These are phyloP conservation scores for Psilocybe cyanescens DNA, from an alignment of 768 basidiomycete genomes.

Conservation along the genomic window DNA sequence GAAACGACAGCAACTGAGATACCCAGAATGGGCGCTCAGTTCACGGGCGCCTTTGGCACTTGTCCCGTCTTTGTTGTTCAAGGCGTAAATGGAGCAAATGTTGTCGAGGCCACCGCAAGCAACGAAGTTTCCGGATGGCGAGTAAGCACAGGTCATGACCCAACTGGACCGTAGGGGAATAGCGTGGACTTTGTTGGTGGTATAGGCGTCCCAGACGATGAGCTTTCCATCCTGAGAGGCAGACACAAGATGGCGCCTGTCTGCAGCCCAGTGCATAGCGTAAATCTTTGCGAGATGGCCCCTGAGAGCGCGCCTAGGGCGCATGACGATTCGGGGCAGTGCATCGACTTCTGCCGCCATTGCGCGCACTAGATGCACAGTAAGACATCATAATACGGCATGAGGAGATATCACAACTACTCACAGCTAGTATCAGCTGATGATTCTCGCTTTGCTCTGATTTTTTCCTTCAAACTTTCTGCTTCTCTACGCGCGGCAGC, in stretches of 20 bases:
- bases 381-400: slow-evolving; percentile 18
- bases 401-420: slow-evolving; percentile 37
- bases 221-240: slow-evolving; percentile 99
- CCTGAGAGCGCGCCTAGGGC: slow-evolving; percentile 91
- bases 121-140: slow-evolving; percentile 95
- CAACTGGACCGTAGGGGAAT: slow-evolving; percentile 97
- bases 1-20: slow-evolving; percentile 97
- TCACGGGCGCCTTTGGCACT: slow-evolving; percentile 90
- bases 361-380: slow-evolving; percentile 74
- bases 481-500: slow-evolving; percentile 96
- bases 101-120: slow-evolving; percentile 99
- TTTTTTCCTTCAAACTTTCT: slow-evolving; percentile 98
- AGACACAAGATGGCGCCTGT: slow-evolving; percentile 96
- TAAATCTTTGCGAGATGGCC: slow-evolving; percentile 99
- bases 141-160: slow-evolving; percentile 99
- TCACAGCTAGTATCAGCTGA: slow-evolving; percentile 97
- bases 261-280: slow-evolving; percentile 99
- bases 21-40: slow-evolving; percentile 96
- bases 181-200: slow-evolving; percentile 99
- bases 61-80: slow-evolving; percentile 80
- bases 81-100: slow-evolving; percentile 97
- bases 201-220: slow-evolving; percentile 99
- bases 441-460: slow-evolving; percentile 93
- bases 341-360: slow-evolving; percentile 98
- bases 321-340: slow-evolving; percentile 95